A percentile compares a stretch with the other conserved stretches of the same genome.
Conservation (phyloP, 179 eudicot species). For the Drosera spatulata region DNA sequence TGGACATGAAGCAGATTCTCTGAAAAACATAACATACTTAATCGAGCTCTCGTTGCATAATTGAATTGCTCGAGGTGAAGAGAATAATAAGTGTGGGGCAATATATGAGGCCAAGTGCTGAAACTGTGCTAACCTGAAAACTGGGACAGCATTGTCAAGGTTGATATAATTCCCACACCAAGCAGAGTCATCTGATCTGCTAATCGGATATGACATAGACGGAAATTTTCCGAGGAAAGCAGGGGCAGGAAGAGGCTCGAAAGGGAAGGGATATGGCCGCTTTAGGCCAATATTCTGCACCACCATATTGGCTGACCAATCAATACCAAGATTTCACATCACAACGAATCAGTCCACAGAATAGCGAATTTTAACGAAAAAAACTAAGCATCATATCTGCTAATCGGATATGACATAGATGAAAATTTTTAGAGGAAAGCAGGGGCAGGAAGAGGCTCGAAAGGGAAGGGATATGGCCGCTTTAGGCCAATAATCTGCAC, state of each 20-base stretch:
- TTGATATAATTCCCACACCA: slow-evolving; percentile 18
- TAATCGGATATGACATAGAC: slow-evolving; percentile 15
- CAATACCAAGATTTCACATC: background rate
- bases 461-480: slow-evolving; percentile 45
- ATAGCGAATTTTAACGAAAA: too few species aligned
- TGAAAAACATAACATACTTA: slow-evolving; percentile 8
- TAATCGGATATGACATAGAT: slow-evolving; percentile 15
- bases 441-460: slow-evolving; percentile 41
- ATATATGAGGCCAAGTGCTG: background rate
- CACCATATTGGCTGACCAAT: slow-evolving; percentile 5
- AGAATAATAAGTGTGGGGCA: background rate
- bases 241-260: slow-evolving; percentile 42
- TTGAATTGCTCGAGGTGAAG: background rate
- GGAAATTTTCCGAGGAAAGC: slow-evolving; percentile 27
- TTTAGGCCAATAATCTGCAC: slow-evolving; percentile 56
- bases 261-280: slow-evolving; percentile 45
- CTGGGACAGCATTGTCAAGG: slow-evolving; percentile 18
- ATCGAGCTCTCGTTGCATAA: background rate
- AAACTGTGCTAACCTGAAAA: slow-evolving; percentile 29
- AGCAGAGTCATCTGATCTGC: slow-evolving; percentile 26
- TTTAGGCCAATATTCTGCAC: slow-evolving; percentile 56
- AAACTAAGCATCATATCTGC: slow-evolving; percentile 22
- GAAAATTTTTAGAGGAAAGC: slow-evolving; percentile 26
- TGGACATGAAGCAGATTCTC: slow-evolving; percentile 28
- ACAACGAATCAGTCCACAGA: too few species aligned